Evolutionary conservation across 1,139 yeast genomes (phyloP), one percentile per base, ranked within the genome.

Genomic region (Lodderomyces parapsilosis): DNA sequence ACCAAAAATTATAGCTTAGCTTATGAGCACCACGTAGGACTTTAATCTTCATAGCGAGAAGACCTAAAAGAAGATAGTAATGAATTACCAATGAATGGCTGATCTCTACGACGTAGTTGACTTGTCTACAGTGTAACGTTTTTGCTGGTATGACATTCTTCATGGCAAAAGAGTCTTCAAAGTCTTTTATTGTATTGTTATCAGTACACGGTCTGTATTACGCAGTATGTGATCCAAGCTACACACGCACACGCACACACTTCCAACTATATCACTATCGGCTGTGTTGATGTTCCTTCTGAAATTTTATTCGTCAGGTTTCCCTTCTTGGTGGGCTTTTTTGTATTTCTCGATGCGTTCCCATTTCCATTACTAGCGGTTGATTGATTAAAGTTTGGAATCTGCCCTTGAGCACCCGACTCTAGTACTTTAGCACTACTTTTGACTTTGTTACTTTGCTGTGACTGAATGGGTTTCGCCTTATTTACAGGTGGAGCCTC

Each of bases 401-500:
- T 13, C 31, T 28, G 31, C 5, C 18, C 31, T 28, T 28, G 6
- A n/a, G 19, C 27, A 13, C n/a, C 18, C 4, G 7, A 14, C 9
- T 19, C 25, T 17, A 19, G 28, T 13, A 19, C 14, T n/a, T 20
- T 33, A 13, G 13, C 4, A 5, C 25, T 8, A 33, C 15, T 7
- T 5, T 33, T 33, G 15, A 32, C 30, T 7, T 22, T 22, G 15
- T 28, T 40, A 18, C 38, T 39, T 38, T 4, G 39, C 25, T 9
- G 52, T 49, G 2, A 45, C 40, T 6, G 45, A 36, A 15, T 13
- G 4, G 15, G 8, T 30, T 30, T 37, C 4, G 33, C 19, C 34
- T 44, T 48, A 10, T 37, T 45, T 11, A 47, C 47, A 2, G 66
- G 64, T 23, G 59, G 56, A 2, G 56, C 60, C 49, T 73, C 78